A percentile compares a stretch with the other conserved stretches of the same genome.
Evolutionary conservation across 2,329 filamentous ascomycete species (phyloP).

Genomic region (Trichophyton simii): DNA sequence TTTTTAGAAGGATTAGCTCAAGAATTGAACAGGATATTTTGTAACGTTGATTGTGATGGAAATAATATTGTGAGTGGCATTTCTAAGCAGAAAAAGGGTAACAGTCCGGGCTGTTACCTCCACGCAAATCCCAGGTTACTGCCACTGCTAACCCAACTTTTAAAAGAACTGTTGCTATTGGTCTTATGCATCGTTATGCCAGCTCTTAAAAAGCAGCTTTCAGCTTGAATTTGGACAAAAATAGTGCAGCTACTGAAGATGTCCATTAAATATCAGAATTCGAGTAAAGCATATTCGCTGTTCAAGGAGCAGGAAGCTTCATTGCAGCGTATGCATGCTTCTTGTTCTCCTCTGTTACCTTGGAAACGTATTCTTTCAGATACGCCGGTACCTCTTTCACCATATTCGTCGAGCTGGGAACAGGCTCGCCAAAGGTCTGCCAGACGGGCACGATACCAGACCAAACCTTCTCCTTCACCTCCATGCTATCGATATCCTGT

Average conservation of each 20-base stretch:
- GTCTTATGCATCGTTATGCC: no score
- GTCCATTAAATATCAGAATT: no score
- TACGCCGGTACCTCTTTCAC: conserved; percentile 50
- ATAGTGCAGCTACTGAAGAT: no score
- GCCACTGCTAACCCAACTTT: not conserved
- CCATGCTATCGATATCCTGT: conserved; percentile 38
- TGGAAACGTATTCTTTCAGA: conserved; percentile 42
- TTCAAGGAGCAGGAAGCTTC: not conserved
- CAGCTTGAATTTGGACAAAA: no score
- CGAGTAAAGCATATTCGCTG: not conserved
- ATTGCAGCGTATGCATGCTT: conserved; percentile 31
- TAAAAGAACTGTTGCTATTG: no score
- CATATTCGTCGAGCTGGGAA: conserved; percentile 48
- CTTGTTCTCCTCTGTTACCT: conserved; percentile 34
- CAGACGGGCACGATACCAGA: conserved; percentile 54
- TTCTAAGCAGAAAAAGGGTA: not conserved
- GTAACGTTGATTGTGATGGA: no score
- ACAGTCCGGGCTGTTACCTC: not conserved
- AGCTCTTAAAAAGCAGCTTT: no score
- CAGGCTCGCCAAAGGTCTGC: conserved; percentile 50
- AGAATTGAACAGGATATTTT: no score
- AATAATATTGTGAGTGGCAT: no score
- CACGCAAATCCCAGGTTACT: not conserved
- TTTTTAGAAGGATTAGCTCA: no score
- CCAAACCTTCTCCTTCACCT: conserved; percentile 42